Evolutionary conservation across 805 yeast genomes (phyloP).

Genomic region (Lipomyces anomalus): DNA sequence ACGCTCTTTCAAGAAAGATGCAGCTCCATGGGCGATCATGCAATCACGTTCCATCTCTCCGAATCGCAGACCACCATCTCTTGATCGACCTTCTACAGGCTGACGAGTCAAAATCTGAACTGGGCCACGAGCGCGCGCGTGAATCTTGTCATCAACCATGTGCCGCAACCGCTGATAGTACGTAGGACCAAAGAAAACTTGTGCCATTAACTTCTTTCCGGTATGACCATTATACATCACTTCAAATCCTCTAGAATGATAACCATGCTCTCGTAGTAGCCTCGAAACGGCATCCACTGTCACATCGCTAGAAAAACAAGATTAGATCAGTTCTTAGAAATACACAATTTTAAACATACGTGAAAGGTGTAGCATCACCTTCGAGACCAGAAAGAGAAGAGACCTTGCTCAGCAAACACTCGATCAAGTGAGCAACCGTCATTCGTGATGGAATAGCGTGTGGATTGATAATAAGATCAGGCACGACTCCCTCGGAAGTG

Average conservation of each 20-base stretch:
- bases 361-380: conserved; percentile 99
- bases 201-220: conserved; percentile 96
- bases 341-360: too few species aligned
- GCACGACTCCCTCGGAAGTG: conserved; percentile 90
- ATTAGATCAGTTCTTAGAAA: too few species aligned
- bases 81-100: conserved; percentile 98
- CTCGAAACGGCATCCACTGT: conserved; percentile 96
- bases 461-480: conserved; percentile 95
- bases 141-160: conserved; percentile 99
- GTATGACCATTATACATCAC: conserved; percentile 99
- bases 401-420: conserved; percentile 92
- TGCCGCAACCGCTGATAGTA: conserved; percentile 98
- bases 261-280: conserved; percentile 89
- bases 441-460: conserved; percentile 99
- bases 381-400: conserved; percentile 92
- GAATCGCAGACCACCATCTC: conserved; percentile 98
- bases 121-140: conserved; percentile 98
- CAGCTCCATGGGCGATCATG: conserved; percentile 99
- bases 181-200: conserved; percentile 98
- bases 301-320: too few species aligned
- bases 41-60: conserved; percentile 99
- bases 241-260: conserved; percentile 97
- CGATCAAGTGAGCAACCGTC: conserved; percentile 99
- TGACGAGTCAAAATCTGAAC: conserved; percentile 96
- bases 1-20: conserved; percentile 95